Base-by-base conservation (phyloP, 2,329 filamentous ascomycete genomes). In the Arthrobotrys iridis region DNA sequence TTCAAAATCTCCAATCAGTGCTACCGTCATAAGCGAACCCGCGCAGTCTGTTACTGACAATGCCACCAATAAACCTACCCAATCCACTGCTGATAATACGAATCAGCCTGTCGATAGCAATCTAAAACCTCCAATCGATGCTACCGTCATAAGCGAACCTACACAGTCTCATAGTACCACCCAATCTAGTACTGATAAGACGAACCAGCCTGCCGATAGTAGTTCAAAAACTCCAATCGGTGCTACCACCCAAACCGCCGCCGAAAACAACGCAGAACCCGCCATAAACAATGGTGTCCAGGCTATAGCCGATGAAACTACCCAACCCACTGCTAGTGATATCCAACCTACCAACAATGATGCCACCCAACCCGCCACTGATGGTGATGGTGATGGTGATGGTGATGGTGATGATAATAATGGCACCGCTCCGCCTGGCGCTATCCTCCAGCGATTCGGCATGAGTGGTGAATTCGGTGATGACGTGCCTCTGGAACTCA, bases 391-490 rank as follows among this genome's bases (percentile, higher is more conserved):
- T 58, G 18, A 1, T 3, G 22, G 24, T 24, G 13, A 2, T 63
- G 26, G 37, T 37, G 41, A 48, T 60, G 15, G n/a, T 22, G 22
- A 24, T 24, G 13, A 22, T 24, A n/a, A 46, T 24, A 46, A 22
- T 22, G 43, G 18, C 43, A 46, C 43, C 22, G 43, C 15, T 24
- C 43, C 15, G 35, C 15, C 43, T 41, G 60, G 45, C n/a, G 33
- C 43, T 33, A 26, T 52, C 45, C 6, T 41, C 33, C 20, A 64
- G 33, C 20, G 18, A 30, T 64, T 64, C 33, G 33, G 45, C 30
- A 52, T 43, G 22, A 43, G 30, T 52, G 60, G 60, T 41, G 45
- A 64, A 40, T 64, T 52, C 6, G 45, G 60, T 11, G 45, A 64
- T 40, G 52, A 58, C 7, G 24, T 64, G 20, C 45, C 60, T 30